Evolutionary conservation across 2,329 filamentous ascomycete genomes (phyloP), one percentile per base, ranked within the genome.

Genomic region (Penicillium sp.): DNA sequence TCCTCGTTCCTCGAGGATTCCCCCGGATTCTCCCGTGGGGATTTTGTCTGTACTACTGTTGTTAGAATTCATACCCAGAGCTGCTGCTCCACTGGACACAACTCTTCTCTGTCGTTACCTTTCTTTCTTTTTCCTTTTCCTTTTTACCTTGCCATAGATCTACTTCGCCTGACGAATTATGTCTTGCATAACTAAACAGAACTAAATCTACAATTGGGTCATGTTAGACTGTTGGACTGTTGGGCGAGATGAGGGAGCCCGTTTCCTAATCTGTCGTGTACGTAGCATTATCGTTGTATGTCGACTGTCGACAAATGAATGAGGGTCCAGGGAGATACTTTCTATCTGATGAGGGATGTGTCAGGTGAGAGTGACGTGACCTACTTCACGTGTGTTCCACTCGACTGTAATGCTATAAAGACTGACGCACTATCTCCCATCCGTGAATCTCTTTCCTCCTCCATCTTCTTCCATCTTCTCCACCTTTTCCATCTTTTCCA

Each of bases 61-160:
- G 47, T 48, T 51, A 51, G 49, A 51, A 41, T 51, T 48, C 49
- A 51, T 51, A 51, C 49, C 49, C 49, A 33, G 22, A 36, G 47
- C 46, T 45, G 31, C 25, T 31, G 33, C 28, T 40, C 35, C 40
- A 36, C 45, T 22, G 41, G 29, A 46, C 31, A 30, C 27, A 34
- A 19, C 3, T 31, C 28, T 31, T 19, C 38, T 41, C 49, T 41
- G 44, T 51, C 49, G 9, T 51, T 51, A 51, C 49, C 37, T 31
- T 12, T 12, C 8, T 8, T 25, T 34, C 10, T 8, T 31, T 12
- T 12, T 10, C 8, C 16, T 34, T 12, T n/a, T 18, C 13, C 19
- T 3, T 22, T 22, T 42, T 14, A 34, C 8, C 11, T 37, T 14
- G 22, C 29, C 28, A 30, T 49, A 49, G 46, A 49, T 46, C 16